Percentiles rank a stretch among this genome's conserved stretches.
Conservation (phyloP, 192 early-diverging fungal genomes). For the Backusella westeae region DNA sequence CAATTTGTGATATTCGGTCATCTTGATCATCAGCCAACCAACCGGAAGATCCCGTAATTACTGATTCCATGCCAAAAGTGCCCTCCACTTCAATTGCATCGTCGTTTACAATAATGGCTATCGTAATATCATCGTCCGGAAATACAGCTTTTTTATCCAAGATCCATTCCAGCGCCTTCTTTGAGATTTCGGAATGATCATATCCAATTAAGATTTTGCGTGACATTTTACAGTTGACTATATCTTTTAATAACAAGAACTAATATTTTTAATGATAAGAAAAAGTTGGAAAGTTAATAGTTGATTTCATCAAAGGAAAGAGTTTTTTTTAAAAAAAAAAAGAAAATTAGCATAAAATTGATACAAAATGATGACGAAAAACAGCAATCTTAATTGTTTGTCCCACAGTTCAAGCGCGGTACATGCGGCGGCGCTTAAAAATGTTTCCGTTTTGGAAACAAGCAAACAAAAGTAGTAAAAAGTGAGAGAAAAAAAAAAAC, state of each 20-base stretch:
- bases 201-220: constrained; percentile 22
- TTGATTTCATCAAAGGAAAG: neutral
- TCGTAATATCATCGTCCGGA: constrained; percentile 8
- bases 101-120: constrained; percentile 20
- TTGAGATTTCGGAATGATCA: constrained; percentile 12
- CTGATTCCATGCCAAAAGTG: constrained; percentile 5
- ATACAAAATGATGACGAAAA: neutral
- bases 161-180: constrained; percentile 16
- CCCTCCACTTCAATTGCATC: constrained; percentile 20
- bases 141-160: constrained; percentile 8
- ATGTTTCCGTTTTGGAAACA: neutral
- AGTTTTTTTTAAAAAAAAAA: neutral
- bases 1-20: constrained; percentile 15
- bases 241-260: neutral
- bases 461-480: neutral
- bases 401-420: neutral
- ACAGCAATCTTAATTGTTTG: neutral
- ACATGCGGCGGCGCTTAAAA: neutral
- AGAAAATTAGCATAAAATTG: neutral
- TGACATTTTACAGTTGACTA: neutral
- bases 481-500: too few relatives aligned
- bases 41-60: neutral
- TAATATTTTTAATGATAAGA: neutral
- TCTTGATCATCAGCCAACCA: constrained; percentile 11
- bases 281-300: neutral